Evolutionary conservation across 371 early-diverging fungal genomes (phyloP).

Genomic region (Lichtheimia ornata): DNA sequence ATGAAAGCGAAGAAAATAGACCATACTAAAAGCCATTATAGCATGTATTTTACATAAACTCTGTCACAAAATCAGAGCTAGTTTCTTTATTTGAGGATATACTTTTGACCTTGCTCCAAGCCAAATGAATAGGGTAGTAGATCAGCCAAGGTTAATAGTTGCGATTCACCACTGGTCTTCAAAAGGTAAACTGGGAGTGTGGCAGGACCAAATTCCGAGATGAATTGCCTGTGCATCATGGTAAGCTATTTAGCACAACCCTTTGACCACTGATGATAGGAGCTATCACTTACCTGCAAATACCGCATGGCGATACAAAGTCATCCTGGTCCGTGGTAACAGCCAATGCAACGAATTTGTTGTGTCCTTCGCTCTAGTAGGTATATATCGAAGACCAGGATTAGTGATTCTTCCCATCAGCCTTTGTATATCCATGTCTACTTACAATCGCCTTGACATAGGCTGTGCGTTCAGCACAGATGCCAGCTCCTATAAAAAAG

Average conservation of each 20-base stretch:
- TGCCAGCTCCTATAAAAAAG: conserved; percentile 54
- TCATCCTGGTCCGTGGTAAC: conserved; percentile 61
- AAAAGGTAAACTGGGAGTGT: conserved; percentile 60
- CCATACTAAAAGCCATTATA: too few relatives aligned
- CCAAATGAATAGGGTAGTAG: conserved; percentile 70
- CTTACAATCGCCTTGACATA: conserved; percentile 80
- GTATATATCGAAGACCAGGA: not conserved
- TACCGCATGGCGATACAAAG: conserved; percentile 76
- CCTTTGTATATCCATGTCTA: not conserved
- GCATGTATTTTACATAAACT: too few relatives aligned
- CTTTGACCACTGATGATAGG: not conserved
- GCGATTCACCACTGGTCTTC: conserved; percentile 54
- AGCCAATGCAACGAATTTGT: conserved; percentile 65
- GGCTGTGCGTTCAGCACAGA: conserved; percentile 87
- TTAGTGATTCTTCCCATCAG: not conserved
- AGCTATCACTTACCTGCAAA: conserved; percentile 61
- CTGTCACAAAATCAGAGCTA: too few relatives aligned
- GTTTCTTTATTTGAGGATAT: conserved; percentile 9
- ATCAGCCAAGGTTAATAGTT: conserved; percentile 50
- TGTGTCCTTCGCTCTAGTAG: conserved; percentile 74
- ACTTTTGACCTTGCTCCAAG: conserved; percentile 42
- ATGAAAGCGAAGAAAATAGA: too few relatives aligned
- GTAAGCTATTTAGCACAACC: not conserved
- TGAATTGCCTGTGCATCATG: conserved; percentile 64
- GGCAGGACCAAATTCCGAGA: conserved; percentile 72